Evolutionary conservation across 2,329 filamentous ascomycete genomes (phyloP).

Genomic region (Sporothrix luriei): DNA sequence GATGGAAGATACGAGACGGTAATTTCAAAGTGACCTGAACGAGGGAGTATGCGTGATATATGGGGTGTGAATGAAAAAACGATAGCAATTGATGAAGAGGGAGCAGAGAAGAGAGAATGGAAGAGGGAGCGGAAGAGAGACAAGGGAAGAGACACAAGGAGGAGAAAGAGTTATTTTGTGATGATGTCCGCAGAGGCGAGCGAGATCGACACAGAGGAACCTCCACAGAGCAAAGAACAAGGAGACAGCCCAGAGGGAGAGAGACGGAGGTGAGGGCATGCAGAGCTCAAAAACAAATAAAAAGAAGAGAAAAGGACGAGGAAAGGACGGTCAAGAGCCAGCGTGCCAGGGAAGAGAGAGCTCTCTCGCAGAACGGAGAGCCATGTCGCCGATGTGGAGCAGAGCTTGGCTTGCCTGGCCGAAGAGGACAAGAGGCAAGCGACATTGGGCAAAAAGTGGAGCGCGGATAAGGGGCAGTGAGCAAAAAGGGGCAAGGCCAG

Average conservation of each 20-base stretch:
- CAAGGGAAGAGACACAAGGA: background rate
- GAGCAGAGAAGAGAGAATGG: background rate
- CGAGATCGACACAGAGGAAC: background rate
- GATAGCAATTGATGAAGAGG: background rate
- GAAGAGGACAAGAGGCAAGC: conserved; percentile 1
- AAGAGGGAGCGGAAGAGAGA: too few relatives aligned
- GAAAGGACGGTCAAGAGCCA: background rate
- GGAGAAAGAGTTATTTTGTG: background rate
- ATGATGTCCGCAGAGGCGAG: background rate
- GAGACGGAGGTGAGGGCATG: background rate
- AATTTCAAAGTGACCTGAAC: too few relatives aligned
- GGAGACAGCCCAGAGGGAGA: conserved; percentile 8
- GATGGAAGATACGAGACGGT: background rate
- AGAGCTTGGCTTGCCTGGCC: conserved; percentile 14
- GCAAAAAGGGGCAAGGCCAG: conserved; percentile 30
- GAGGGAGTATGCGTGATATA: background rate
- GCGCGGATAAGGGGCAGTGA: conserved; percentile 26
- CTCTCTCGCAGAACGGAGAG: background rate
- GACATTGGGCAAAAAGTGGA: conserved; percentile 23
- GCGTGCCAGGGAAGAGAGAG: background rate
- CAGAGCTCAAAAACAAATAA: too few relatives aligned
- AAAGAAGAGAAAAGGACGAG: background rate
- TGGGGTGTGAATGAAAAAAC: too few relatives aligned
- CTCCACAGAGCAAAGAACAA: background rate
- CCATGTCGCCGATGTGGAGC: background rate